Conservation (phyloP, 2,329 filamentous ascomycete genomes). For the Ophiostoma populinum region DNA sequence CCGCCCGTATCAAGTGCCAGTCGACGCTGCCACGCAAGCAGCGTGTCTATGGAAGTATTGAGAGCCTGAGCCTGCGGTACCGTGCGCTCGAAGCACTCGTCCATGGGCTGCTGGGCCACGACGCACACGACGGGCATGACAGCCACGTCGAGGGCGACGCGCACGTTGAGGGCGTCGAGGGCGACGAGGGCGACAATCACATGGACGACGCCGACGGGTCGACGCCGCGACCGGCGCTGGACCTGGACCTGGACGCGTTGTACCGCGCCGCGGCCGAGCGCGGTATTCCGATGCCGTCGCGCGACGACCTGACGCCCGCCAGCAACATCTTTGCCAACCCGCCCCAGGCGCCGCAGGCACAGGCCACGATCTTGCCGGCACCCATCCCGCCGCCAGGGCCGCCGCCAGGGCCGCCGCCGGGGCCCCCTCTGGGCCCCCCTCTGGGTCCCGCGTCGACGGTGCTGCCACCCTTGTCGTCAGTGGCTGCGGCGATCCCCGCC, state of each 20-base stretch:
- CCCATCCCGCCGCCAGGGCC: constrained; percentile 2
- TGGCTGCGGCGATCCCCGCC: neutral
- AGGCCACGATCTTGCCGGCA: constrained; percentile 5
- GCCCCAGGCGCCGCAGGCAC: too few species aligned
- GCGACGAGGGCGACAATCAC: neutral
- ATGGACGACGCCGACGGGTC: neutral
- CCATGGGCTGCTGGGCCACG: constrained; percentile 22
- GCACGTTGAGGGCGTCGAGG: neutral
- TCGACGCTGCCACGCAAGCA: constrained; percentile 27
- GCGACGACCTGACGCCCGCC: constrained; percentile 10
- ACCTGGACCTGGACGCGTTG: constrained; percentile 9
- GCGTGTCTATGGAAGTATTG: constrained; percentile 24
- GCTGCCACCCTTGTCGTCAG: neutral
- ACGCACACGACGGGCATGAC: constrained; percentile 14
- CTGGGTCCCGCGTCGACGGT: too few species aligned
- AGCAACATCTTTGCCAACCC: constrained; percentile 10
- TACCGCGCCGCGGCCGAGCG: constrained; percentile 9
- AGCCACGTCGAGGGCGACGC: neutral
- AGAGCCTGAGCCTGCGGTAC: constrained; percentile 22
- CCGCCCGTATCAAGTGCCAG: constrained; percentile 23
- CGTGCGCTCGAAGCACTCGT: constrained; percentile 25
- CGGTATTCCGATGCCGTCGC: constrained; percentile 9
- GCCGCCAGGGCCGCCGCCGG: neutral
- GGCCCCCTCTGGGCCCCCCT: too few species aligned
- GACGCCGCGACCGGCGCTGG: neutral